Evolutionary conservation across 2,329 filamentous ascomycete genomes (phyloP), one percentile per base, ranked within the genome.

Genomic region (Penicillium sp.): DNA sequence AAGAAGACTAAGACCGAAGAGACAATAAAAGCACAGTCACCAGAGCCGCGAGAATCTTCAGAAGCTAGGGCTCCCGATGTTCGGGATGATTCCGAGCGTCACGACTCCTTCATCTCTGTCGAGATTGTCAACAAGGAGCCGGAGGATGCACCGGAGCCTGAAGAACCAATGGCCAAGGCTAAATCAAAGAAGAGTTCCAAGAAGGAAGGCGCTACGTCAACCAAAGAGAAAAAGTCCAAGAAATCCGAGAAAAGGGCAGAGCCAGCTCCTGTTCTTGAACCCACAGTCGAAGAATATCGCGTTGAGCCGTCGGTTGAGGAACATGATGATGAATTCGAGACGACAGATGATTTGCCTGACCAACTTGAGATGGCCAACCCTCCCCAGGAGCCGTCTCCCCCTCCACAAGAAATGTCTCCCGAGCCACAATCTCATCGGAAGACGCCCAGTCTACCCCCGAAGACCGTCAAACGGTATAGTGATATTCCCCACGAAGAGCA

Each of bases 401-500:
- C 58, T 19, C 59, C 58, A 23, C 56, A 41, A 37, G 21, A 38
- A n/a, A 41, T 25, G 12, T 66, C 63, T 4, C 56, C 60, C 9
- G 59, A 61, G 33, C 60, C 58, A 29, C 57, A 46, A 35, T 48
- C 60, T 23, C 63, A 60, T 40, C 64, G 67, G 25, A 64, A 66
- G 43, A 71, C 64, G 5, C 68, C 69, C 0, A 66, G 62, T 37
- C 63, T 71, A 13, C 73, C 73, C 31, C 71, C 71, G 3, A 76
- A 75, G 58, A 76, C 73, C 13, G 56, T 63, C 6, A 71, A 74
- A 56, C 64, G 73, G 53, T 75, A 71, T 46, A 76, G 73, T 52
- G 72, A 76, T 50, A 72, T 75, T 40, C 71, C 73, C 2, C 64
- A 69, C 21, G 73, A 76, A 41, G 68, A 71, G 48, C 72, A 75